Base-by-base conservation (phyloP, 768 basidiomycete species). In the Daedaleopsis nitida region DNA sequence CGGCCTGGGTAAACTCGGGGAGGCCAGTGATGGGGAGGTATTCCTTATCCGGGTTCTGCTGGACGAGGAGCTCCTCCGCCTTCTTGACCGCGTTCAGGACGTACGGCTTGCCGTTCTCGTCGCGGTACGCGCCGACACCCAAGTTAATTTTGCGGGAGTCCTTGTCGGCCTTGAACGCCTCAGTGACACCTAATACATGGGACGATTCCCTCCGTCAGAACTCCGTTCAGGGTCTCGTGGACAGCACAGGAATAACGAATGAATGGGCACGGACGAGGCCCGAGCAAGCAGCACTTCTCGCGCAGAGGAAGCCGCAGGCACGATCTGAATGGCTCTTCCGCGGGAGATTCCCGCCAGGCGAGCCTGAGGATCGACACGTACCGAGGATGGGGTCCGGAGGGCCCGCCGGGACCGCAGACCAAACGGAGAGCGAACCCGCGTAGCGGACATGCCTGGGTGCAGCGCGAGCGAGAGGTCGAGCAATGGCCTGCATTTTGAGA, bases 1-100 rank as follows among this genome's bases (percentile, higher is more conserved):
- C 94, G 51, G 87, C 86, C 72, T 87, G 84, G 66, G 90, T 94
- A 78, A 97, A 96, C 55, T 87, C 84, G 6, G 87, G 77, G 53
- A 94, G 86, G 69, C 97, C 97, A 57, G 91, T 93, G 73, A 99
- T 99, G 61, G 94, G 92, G 45, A 98, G 85, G 75, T 98, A 98
- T 74, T 98, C 96, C 78, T 98, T 96, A 85, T 96, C 94, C 42
- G 83, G 81, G 58, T 84, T 81, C 60, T 84, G 81, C 49, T 83
- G 76, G 48, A 80, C 78, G 52, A 98, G 72, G 60, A 86, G 73
- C 64, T 88, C 85, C 74, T 96, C 94, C 16, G 93, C 94, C 91
- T 94, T 93, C 75, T 90, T 87, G 39, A 99, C 97, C 45, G 88
- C 86, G 49, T 83, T 87, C 58, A 99, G 81, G 57, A 99, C 87